These are phyloP conservation scores for Echites panduratus DNA, from an alignment of 257 asterid species.

Conservation along the genomic window DNA sequence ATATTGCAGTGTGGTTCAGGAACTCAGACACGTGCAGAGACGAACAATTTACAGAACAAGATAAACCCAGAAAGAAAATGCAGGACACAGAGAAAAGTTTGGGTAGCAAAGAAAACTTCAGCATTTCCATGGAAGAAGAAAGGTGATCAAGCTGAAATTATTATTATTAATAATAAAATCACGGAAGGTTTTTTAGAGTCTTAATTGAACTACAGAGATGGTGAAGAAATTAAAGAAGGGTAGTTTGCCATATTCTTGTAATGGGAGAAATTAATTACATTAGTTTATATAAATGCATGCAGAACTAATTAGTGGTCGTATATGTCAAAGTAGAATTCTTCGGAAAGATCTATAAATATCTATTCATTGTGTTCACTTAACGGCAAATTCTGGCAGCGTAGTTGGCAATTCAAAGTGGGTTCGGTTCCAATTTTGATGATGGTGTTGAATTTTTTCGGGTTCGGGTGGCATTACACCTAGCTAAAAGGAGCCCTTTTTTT, in stretches of 20 bases:
- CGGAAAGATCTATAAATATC: neutral
- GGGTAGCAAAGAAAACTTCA: neutral
- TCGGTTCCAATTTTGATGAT: neutral
- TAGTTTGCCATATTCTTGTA: neutral
- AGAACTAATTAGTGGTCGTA: neutral
- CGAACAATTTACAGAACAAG: neutral
- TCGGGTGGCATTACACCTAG: too few species aligned
- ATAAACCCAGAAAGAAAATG: constrained; percentile 1
- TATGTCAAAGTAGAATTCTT: neutral
- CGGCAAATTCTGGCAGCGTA: neutral
- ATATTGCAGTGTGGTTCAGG: constrained; percentile 54
- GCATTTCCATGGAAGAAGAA: neutral
- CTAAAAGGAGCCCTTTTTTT: too few species aligned
- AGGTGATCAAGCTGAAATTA: neutral
- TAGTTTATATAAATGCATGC: neutral
- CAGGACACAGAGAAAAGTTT: constrained; percentile 2
- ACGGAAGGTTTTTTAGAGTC: too few species aligned
- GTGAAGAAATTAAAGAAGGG: neutral
- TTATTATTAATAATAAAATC: neutral
- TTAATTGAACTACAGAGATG: neutral
- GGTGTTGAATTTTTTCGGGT: neutral
- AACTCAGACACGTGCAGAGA: constrained; percentile 16
- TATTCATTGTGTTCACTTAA: neutral
- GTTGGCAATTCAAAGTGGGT: neutral
- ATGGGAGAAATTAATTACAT: neutral